Evolutionary conservation across 192 early-diverging fungal genomes (phyloP), one percentile per base, ranked within the genome.

Genomic region (Coemansia sp.): DNA sequence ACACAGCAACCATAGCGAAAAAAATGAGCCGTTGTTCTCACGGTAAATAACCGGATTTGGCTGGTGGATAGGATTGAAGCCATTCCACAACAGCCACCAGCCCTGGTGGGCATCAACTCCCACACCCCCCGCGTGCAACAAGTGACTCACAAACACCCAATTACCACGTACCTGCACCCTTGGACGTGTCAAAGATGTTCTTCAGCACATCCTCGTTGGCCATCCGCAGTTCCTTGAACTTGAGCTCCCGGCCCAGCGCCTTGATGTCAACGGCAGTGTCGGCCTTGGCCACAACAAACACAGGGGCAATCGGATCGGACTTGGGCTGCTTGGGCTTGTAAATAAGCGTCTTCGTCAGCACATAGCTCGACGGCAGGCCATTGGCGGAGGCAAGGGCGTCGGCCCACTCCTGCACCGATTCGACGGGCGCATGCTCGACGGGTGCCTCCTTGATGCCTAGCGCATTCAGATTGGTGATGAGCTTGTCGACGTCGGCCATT

Each of bases 251-350:
- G 23, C 77, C 76, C 8, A 85, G 52, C 4, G 69, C 59, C 31
- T 79, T 66, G 25, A 76, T 33, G 51, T 64, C 67, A 36, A 73
- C 81, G 18, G 64, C 65, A 11, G 82, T 75, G 21, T 69, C 53
- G 11, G 77, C 80, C 14, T 76, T 64, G 12, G 84, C 79, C 40
- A 87, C 57, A 26, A 86, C 80, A 17, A 89, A 39, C 9, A 87
- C 70, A 1, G 81, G 84, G 0, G 80, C 76, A 10, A 77, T 56
- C 28, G 79, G 47, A 25, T 80, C 83, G 2, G 78, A 53, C 60
- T 83, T 83, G 43, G 81, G 73, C 36, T 76, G 78, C 77, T 91
- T 91, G 21, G 89, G 85, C 75, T 91, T 91, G 29, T 84, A 67
- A 35, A 91, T 76, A 20, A 91, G 72, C 17, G 88, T 87, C 56